Conservation (phyloP, 2,329 filamentous ascomycete species). For the Botrytis fabae region DNA sequence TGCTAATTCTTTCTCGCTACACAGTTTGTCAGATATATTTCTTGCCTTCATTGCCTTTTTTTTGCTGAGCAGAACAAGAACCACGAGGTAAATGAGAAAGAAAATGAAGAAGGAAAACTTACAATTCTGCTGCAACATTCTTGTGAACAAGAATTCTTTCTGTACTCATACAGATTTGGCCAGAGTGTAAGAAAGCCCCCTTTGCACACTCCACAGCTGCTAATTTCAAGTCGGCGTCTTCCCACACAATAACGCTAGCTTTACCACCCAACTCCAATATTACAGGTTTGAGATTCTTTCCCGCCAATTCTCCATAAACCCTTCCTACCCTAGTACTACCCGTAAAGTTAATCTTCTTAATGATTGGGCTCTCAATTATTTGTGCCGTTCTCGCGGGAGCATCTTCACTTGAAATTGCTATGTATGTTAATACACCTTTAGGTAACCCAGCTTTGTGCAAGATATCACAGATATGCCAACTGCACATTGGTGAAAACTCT, state of each 20-base stretch:
- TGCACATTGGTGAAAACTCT: conserved; percentile 64
- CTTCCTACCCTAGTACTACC: conserved; percentile 73
- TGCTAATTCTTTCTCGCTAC: background rate
- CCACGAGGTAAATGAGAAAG: background rate
- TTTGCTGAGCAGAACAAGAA: background rate
- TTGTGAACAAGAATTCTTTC: conserved; percentile 67
- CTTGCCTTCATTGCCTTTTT: background rate
- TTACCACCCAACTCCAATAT: conserved; percentile 84
- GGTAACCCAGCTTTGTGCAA: conserved; percentile 77
- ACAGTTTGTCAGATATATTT: background rate
- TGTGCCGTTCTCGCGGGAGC: conserved; percentile 66
- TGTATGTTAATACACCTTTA: conserved; percentile 69
- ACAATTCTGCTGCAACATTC: conserved; percentile 49
- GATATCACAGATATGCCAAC: conserved; percentile 61
- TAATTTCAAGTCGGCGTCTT: conserved; percentile 73
- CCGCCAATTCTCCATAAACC: conserved; percentile 69
- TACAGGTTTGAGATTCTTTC: conserved; percentile 74
- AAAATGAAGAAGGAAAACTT: conserved; percentile 28
- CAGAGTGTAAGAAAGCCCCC: conserved; percentile 71
- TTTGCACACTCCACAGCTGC: conserved; percentile 68
- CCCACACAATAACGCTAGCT: conserved; percentile 73
- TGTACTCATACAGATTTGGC: conserved; percentile 85
- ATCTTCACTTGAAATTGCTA: conserved; percentile 65
- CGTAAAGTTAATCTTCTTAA: conserved; percentile 87
- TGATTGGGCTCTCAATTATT: conserved; percentile 63